Evolutionary conservation across 345 rosid species (phyloP).

Genomic region (Mercurialis annua): DNA sequence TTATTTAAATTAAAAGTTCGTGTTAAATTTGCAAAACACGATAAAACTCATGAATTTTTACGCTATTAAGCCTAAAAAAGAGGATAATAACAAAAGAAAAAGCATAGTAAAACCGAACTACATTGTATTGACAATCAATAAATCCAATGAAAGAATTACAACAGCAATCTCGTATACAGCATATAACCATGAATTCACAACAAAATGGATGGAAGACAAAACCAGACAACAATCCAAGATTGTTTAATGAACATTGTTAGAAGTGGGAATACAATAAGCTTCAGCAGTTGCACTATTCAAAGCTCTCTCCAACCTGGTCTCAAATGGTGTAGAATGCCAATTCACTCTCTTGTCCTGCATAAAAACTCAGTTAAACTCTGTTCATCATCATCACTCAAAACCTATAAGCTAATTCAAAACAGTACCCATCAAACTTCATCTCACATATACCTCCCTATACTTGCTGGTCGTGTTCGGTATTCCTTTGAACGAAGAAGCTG

Average conservation of each 20-base stretch:
- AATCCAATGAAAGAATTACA: slow-evolving; percentile 23
- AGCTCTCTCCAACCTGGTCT: slow-evolving; percentile 91
- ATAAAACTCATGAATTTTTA: no score
- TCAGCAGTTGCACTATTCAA: slow-evolving; percentile 36
- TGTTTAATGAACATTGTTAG: neutral
- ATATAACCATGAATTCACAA: slow-evolving; percentile 10
- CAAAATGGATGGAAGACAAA: neutral
- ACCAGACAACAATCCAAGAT: neutral
- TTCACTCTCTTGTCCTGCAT: slow-evolving; percentile 86
- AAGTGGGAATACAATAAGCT: neutral
- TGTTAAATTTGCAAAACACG: no score
- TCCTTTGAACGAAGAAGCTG: slow-evolving; percentile 69
- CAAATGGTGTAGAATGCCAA: slow-evolving; percentile 93
- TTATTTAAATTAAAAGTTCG: no score
- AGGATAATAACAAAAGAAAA: neutral
- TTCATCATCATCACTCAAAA: neutral
- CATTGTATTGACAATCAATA: slow-evolving; percentile 11
- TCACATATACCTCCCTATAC: slow-evolving; percentile 73
- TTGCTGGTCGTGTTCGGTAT: slow-evolving; percentile 89
- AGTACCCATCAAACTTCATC: slow-evolving; percentile 14
- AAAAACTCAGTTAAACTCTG: slow-evolving; percentile 17
- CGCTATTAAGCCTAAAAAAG: no score
- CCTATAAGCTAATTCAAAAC: neutral
- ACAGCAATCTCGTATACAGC: slow-evolving; percentile 3
- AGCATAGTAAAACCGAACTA: neutral